Conservation (phyloP, 768 basidiomycete genomes). For the Pleurotus tuoliensis region DNA sequence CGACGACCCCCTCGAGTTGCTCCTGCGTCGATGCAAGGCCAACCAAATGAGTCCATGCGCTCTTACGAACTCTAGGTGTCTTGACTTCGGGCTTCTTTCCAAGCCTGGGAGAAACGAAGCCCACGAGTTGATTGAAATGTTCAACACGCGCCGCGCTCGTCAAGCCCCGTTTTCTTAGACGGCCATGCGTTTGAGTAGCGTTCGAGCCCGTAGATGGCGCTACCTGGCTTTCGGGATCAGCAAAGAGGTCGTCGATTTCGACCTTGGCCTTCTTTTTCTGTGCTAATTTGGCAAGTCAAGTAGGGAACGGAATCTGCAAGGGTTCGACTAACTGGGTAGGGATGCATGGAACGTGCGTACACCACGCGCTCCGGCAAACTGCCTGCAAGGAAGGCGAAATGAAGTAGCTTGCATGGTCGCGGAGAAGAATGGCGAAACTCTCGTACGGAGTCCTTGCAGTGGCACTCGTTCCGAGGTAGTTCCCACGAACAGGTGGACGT, state of each 20-base stretch:
- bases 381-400: no score
- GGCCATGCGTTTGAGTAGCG: background rate
- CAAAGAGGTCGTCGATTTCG: constrained; percentile 7
- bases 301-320: no score
- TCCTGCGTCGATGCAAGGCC: constrained; percentile 45
- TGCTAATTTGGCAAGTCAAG: background rate
- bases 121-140: constrained; percentile 30
- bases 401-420: no score
- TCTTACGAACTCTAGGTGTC: constrained; percentile 34
- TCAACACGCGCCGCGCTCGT: constrained; percentile 23
- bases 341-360: no score
- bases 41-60: constrained; percentile 48
- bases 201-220: background rate
- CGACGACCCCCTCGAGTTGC: constrained; percentile 43
- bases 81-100: constrained; percentile 32
- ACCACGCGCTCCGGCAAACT: no score
- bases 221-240: background rate
- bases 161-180: constrained; percentile 20
- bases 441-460: no score
- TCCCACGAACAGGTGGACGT: no score
- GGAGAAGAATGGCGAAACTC: no score
- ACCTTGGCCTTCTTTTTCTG: constrained; percentile 4
- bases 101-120: constrained; percentile 33
- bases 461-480: no score
- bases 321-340: no score